Evolutionary conservation across 1,284 basidiomycete species (phyloP), one percentile per base, ranked within the genome.

Genomic region (Malassezia psittaci): DNA sequence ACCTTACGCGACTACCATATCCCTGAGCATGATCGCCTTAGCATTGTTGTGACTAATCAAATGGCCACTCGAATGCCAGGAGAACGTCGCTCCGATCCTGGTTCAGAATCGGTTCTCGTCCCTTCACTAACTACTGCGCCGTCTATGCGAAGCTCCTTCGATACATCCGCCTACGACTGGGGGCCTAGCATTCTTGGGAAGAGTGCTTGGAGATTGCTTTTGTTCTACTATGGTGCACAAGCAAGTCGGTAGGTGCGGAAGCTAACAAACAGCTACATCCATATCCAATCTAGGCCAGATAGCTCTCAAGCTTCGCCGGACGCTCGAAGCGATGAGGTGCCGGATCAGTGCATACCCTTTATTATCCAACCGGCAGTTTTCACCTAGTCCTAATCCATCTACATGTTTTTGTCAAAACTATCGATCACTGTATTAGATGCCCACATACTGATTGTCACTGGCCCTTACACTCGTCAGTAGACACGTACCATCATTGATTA

Each of bases 401-500:
- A 45, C 3, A 32, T 13, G 15, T 47, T 67, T 52, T 66, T 67
- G 13, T 67, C 66, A 34, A 63, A 40, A n/a, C 64, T 66, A 43
- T 67, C 66, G n/a, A 67, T 44, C 38, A 60, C 63, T 63, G 59
- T 38, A 34, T 45, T 7, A 49, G 46, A 39, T 7, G 33, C 11
- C 21, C n/a, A 48, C 53, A 21, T 32, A 55, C 53, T 5, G n/a
- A 57, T 57, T 8, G 54, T 57, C 9, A 57, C 54, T 10, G 54
- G 54, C 13, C 54, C 51, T 52, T 16, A 13, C 12, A 5, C 43
- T 6, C 24, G 42, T 2, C 7, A 34, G n/a, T 12, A 32, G 9
- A 55, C 47, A 15, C 24, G 24, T 24, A 59, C 69, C 71, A 40
- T 72, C 69, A 38, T 73, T 73, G 1, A 65, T 62, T 6, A 73